Evolutionary conservation across 176 grass and related monocot genomes (phyloP).

Genomic region (Saccharum officinarum): DNA sequence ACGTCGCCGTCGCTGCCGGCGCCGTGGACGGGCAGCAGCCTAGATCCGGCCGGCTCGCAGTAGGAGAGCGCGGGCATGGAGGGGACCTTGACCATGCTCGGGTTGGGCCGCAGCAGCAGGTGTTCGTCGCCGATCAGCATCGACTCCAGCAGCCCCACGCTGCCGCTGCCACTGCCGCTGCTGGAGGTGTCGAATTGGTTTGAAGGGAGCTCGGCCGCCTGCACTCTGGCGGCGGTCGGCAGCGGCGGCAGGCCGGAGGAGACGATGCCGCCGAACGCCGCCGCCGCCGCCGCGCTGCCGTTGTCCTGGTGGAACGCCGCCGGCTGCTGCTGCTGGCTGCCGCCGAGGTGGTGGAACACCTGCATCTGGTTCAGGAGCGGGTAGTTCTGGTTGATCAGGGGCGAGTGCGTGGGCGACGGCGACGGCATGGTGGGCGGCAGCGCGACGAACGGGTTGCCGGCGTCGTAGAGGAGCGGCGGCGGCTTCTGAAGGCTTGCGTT

Average conservation of each 20-base stretch:
- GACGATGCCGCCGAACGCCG: neutral
- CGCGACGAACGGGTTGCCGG: slow-evolving; percentile 39
- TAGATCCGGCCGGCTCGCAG: slow-evolving; percentile 1
- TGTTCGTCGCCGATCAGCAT: slow-evolving; percentile 37
- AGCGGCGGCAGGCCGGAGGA: slow-evolving; percentile 16
- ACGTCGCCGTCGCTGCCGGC: slow-evolving; percentile 24
- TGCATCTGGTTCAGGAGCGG: slow-evolving; percentile 50
- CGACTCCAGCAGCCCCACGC: slow-evolving; percentile 30
- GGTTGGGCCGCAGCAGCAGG: neutral
- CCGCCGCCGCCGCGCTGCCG: neutral
- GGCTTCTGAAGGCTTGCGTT: neutral
- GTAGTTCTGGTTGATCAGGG: slow-evolving; percentile 45
- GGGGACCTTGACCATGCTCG: slow-evolving; percentile 20
- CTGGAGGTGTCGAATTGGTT: slow-evolving; percentile 42
- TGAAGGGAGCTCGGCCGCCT: slow-evolving; percentile 39
- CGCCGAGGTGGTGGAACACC: neutral
- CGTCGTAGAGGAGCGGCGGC: slow-evolving; percentile 26
- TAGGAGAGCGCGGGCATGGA: slow-evolving; percentile 53
- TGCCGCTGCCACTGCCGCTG: neutral
- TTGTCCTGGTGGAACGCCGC: slow-evolving; percentile 16
- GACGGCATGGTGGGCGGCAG: slow-evolving; percentile 6
- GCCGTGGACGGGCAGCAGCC: neutral
- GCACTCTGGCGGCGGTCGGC: neutral
- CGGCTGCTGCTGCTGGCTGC: neutral
- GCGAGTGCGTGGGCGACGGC: neutral